Conservation (phyloP, 768 basidiomycete genomes). For the Termitomyces sp. region DNA sequence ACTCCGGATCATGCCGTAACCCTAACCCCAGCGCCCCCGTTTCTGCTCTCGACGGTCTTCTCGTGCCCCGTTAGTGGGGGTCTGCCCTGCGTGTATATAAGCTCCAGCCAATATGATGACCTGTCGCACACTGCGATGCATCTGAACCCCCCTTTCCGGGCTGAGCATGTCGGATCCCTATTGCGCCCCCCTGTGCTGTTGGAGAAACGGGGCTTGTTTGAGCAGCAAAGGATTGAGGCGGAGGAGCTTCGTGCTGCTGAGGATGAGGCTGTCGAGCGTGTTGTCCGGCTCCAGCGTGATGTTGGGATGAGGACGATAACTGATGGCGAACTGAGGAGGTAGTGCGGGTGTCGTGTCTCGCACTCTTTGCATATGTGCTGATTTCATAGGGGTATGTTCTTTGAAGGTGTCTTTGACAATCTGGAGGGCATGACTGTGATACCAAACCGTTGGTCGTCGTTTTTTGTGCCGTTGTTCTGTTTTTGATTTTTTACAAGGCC, state of each 20-base stretch:
- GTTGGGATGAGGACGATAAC: conserved; percentile 56
- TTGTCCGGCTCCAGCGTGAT: conserved; percentile 49
- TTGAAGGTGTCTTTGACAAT: conserved; percentile 63
- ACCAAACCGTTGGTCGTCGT: conserved; percentile 35
- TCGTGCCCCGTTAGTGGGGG: too few species aligned
- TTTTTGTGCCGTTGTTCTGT: neutral
- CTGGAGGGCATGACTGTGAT: conserved; percentile 57
- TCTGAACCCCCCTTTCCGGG: conserved; percentile 37
- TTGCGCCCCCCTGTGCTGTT: conserved; percentile 48
- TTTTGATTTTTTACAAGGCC: conserved; percentile 24
- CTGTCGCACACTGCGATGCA: conserved; percentile 14
- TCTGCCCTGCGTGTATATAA: too few species aligned
- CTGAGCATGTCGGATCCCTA: conserved; percentile 61
- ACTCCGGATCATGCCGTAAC: conserved; percentile 30
- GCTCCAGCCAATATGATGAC: too few species aligned
- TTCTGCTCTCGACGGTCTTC: neutral
- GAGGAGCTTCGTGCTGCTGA: conserved; percentile 44
- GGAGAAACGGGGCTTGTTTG: conserved; percentile 38
- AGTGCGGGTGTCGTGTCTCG: neutral
- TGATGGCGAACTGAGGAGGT: conserved; percentile 53
- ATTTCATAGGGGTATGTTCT: conserved; percentile 45
- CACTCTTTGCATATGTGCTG: neutral
- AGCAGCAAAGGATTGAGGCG: conserved; percentile 32
- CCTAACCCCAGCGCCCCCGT: conserved; percentile 23
- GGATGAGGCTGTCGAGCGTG: conserved; percentile 48